A percentile compares a stretch with the other conserved stretches of the same genome.
Conservation (phyloP, 805 yeast species). For the Saturnispora dispora region DNA sequence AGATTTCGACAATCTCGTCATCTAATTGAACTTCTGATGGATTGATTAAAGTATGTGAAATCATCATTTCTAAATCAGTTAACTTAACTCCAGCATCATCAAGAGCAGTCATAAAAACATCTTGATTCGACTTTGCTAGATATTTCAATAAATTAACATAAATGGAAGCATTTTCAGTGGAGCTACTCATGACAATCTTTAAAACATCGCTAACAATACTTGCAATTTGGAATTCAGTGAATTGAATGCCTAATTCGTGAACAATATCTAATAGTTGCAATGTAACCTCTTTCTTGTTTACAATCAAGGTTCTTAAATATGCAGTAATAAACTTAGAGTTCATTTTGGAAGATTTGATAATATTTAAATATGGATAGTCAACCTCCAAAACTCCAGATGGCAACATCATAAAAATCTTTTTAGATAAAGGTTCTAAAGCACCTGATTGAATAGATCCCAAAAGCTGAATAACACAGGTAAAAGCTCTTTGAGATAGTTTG, state of each 20-base stretch:
- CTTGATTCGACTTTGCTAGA: conserved; percentile 30
- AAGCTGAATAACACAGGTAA: conserved; percentile 38
- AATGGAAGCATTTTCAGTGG: conserved; percentile 15
- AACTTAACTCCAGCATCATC: conserved; percentile 28
- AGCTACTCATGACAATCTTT: conserved; percentile 10
- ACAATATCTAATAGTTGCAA: conserved; percentile 7
- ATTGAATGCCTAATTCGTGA: conserved; percentile 9
- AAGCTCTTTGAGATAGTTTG: conserved; percentile 29
- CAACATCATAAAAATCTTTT: conserved; percentile 15
- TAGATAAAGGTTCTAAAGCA: conserved; percentile 22
- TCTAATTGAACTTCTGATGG: conserved; percentile 11
- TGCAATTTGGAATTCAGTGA: conserved; percentile 18
- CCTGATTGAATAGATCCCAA: conserved; percentile 37
- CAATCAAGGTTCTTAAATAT: conserved; percentile 23
- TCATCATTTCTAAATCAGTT: conserved; percentile 50
- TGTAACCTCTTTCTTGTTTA: conserved; percentile 10
- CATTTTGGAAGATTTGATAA: conserved; percentile 12
- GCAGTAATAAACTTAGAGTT: conserved; percentile 23
- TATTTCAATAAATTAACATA: conserved; percentile 29
- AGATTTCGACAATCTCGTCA: conserved; percentile 25
- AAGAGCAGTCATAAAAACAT: conserved; percentile 32
- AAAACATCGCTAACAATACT: conserved; percentile 19
- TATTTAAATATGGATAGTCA: conserved; percentile 15
- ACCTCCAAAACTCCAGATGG: conserved; percentile 18
- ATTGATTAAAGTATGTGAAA: conserved; percentile 51